Evolutionary conservation across 148 eudicot genomes (phyloP).

Genomic region (Polygonum maritimum): DNA sequence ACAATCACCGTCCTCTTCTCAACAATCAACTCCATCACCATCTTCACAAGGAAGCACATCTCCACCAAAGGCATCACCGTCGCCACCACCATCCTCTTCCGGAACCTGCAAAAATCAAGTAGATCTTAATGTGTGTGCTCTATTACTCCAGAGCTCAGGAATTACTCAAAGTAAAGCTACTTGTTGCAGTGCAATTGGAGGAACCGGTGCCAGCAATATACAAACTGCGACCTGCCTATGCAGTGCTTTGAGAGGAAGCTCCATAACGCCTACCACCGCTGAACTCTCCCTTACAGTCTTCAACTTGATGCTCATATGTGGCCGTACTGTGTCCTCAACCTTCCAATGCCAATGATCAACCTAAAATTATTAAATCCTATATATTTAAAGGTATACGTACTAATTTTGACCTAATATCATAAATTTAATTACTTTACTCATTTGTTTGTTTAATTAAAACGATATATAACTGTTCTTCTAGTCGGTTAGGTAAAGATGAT

Average conservation of each 20-base stretch:
- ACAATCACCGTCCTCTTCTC: slow-evolving; percentile 19
- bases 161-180: not conserved
- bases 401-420: not conserved
- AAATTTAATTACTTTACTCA: not conserved
- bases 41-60: slow-evolving; percentile 1
- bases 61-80: not conserved
- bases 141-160: not conserved
- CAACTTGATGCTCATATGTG: not conserved
- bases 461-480: too few relatives aligned
- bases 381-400: not conserved
- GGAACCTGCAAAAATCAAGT: not conserved
- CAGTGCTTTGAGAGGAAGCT: not conserved
- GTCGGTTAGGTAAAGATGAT: not conserved
- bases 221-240: not conserved
- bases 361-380: not conserved
- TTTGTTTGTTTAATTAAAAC: not conserved
- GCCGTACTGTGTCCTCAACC: not conserved
- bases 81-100: slow-evolving; percentile 13
- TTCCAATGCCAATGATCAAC: not conserved
- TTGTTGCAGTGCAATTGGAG: not conserved
- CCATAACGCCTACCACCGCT: not conserved
- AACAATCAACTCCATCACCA: slow-evolving; percentile 13
- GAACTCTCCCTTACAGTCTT: not conserved
- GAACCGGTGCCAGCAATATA: not conserved
- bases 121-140: not conserved